Evolutionary conservation across 345 rosid species (phyloP).

Genomic region (Litchi chinensis): DNA sequence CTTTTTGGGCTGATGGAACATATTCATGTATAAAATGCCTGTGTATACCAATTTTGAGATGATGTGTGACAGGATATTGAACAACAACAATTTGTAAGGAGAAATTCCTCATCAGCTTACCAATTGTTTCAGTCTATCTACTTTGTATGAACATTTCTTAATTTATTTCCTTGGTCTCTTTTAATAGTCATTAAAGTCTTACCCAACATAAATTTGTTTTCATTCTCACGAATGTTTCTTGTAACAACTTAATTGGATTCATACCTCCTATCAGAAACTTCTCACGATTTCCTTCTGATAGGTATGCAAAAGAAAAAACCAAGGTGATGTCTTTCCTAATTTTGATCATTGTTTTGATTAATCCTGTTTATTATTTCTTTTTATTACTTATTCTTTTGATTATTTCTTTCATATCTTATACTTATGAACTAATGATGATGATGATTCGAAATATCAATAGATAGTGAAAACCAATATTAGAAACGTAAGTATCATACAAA

Average conservation of each 20-base stretch:
- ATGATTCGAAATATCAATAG: too few species aligned
- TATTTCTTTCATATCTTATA: too few species aligned
- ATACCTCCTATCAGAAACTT: conserved; percentile 67
- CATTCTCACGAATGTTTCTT: conserved; percentile 68
- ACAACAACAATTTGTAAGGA: conserved; percentile 74
- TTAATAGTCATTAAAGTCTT: not conserved
- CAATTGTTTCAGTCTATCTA: conserved; percentile 72
- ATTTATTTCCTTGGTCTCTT: not conserved
- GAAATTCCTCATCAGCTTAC: conserved; percentile 79
- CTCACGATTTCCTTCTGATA: conserved; percentile 60
- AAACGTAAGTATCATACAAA: too few species aligned
- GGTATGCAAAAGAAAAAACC: conserved; percentile 37
- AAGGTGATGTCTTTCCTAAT: not conserved
- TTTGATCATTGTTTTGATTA: not conserved
- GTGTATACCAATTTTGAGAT: not conserved
- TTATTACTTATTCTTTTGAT: too few species aligned
- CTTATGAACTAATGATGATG: too few species aligned
- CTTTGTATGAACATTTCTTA: conserved; percentile 47
- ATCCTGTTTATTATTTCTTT: not conserved
- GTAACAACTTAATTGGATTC: conserved; percentile 80
- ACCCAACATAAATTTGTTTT: not conserved
- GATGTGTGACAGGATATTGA: conserved; percentile 58
- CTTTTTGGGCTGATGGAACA: not conserved
- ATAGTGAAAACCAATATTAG: too few species aligned
- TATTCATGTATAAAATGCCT: not conserved